These are phyloP conservation scores for Solanum medicagineum DNA, from an alignment of 257 asterid species.

Conservation along the genomic window DNA sequence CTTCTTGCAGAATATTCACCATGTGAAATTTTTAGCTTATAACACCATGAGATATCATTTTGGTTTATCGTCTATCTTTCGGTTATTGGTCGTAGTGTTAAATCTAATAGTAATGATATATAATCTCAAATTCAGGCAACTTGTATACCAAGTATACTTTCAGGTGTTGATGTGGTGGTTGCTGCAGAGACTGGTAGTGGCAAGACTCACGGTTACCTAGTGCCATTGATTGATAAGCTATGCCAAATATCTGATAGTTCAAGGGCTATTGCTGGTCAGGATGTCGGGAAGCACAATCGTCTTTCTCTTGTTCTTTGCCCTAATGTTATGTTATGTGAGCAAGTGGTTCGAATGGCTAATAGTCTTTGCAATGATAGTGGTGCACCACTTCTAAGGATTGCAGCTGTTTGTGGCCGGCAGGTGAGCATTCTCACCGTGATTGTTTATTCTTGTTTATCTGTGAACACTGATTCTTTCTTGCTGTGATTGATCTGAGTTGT, in stretches of 20 bases:
- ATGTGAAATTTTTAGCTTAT: background rate
- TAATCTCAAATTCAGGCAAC: constrained; percentile 48
- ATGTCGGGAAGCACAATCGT: constrained; percentile 16
- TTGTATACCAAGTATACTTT: constrained; percentile 67
- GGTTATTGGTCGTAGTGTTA: background rate
- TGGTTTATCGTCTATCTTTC: background rate
- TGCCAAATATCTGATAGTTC: constrained; percentile 21
- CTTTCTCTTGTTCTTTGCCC: constrained; percentile 86
- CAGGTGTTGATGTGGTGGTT: constrained; percentile 79
- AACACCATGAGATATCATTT: background rate
- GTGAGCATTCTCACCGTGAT: constrained; percentile 15
- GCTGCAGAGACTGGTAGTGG: constrained; percentile 99
- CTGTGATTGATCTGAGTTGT: background rate
- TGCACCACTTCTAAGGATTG: constrained; percentile 50
- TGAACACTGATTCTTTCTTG: background rate
- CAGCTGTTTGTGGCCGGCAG: constrained; percentile 89
- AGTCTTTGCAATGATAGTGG: constrained; percentile 45
- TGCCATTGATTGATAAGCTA: constrained; percentile 69
- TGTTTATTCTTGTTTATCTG: background rate
- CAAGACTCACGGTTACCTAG: constrained; percentile 87
- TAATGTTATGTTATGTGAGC: constrained; percentile 92
- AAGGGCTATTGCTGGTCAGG: constrained; percentile 16
- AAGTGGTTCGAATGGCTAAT: constrained; percentile 92
- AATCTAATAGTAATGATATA: constrained; percentile 7
- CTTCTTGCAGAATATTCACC: background rate